Evolutionary conservation across 2,329 filamentous ascomycete species (phyloP), one percentile per base, ranked within the genome.

Genomic region (Dothideomycetidae sp.): DNA sequence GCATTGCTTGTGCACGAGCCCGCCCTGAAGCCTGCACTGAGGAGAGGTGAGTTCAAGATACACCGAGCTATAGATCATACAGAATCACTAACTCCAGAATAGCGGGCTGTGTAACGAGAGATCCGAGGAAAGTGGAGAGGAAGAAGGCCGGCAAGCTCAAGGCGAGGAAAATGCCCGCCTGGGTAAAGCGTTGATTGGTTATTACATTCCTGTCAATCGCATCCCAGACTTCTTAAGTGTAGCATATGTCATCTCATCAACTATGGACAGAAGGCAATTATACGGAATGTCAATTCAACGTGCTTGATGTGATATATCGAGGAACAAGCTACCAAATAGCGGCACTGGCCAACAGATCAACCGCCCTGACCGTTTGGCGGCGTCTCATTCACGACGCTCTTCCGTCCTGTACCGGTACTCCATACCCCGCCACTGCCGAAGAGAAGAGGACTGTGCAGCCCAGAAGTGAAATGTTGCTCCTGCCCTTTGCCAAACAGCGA

Each of bases 131-230:
- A 54, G 92, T 98, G 49, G 90, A 98, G 66, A 88, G 90, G 59
- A 98, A 98, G 78, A 96, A 98, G 73, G 75, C 84, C 40, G 92
- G 90, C 50, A 83, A 84, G 54, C 62, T 93, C 64, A 98, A 98
- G 72, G 88, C 90, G 41, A 81, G 90, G 63, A 98, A 98, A 76
- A 92, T 81, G 75, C 88, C 88, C 43, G 73, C 90, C 52, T 98
- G 92, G 90, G 86, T 96, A 70, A 96, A 94, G 75, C 68, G 74
- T 58, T 78, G 29, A 43, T 36, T 11, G 3, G 17, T 5, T n/a
- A 3, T 4, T 28, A 3, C 21, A 28, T n/a, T 32, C 9, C 31
- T 40, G 15, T n/a, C n/a, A n/a, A n/a, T n/a, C n/a, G 21, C 21
- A n/a, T n/a, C 7, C 7, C n/a, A 26, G 21, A 26, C n/a, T n/a